phyloP scores from a whole-genome alignment of 768 basidiomycete genomes.

The Amanita subjunquillea region DNA sequence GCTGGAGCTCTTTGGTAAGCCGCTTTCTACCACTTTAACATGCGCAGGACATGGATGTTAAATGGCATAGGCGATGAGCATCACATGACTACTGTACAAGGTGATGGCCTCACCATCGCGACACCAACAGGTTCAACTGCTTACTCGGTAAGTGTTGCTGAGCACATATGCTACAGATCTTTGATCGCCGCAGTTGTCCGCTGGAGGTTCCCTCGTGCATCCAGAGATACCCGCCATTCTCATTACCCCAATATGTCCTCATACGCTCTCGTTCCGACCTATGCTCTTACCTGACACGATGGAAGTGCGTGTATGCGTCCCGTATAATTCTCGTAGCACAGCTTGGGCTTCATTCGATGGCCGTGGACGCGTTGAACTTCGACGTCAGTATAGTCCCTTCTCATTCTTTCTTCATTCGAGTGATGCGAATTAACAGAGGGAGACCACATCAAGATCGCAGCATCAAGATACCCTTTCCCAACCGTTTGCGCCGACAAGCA shows the following conservation, averaged over 20 bases:
- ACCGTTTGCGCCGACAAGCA: slow-evolving; percentile 98
- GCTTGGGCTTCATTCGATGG: slow-evolving; percentile 99
- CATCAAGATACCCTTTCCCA: slow-evolving; percentile 96
- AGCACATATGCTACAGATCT: slow-evolving; percentile 4
- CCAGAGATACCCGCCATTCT: slow-evolving; percentile 95
- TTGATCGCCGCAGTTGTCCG: slow-evolving; percentile 53
- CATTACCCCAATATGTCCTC: slow-evolving; percentile 96
- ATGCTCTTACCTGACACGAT: slow-evolving; percentile 98
- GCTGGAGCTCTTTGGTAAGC: slow-evolving; percentile 90
- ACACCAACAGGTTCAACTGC: slow-evolving; percentile 99
- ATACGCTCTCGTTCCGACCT: slow-evolving; percentile 95
- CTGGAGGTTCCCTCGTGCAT: slow-evolving; percentile 94
- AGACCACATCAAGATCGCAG: slow-evolving; percentile 97
- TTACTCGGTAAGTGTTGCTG: slow-evolving; percentile 66
- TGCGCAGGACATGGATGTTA: not conserved
- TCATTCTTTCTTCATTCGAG: slow-evolving; percentile 3
- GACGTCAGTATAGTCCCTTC: slow-evolving; percentile 51
- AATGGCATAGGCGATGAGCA: slow-evolving; percentile 78
- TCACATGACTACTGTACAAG: slow-evolving; percentile 98
- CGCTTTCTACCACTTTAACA: not conserved
- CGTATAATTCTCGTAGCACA: slow-evolving; percentile 95
- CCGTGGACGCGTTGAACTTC: slow-evolving; percentile 89
- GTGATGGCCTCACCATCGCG: slow-evolving; percentile 90
- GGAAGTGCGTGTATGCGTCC: slow-evolving; percentile 98
- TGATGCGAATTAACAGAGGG: slow-evolving; percentile 54